Conservation (phyloP, 192 early-diverging fungal species). For the Powellomyces hirtus region DNA sequence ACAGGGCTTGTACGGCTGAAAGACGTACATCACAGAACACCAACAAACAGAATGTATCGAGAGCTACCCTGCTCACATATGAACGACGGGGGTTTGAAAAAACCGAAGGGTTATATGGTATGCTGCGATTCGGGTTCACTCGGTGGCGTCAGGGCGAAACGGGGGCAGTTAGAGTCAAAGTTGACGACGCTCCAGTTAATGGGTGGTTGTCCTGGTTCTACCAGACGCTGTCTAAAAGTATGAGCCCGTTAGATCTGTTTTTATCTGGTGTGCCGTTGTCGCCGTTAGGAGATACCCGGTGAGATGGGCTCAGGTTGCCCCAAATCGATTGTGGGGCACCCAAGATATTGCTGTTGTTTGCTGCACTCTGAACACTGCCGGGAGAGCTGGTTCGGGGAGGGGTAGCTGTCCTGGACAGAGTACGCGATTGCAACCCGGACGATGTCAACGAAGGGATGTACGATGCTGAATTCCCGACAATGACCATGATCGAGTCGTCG, state of each 20-base stretch:
- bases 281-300: background rate
- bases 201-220: background rate
- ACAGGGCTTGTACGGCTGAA: too few species aligned
- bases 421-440: conserved; percentile 1
- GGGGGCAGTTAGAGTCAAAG: too few species aligned
- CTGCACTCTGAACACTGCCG: background rate
- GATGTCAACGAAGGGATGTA: conserved; percentile 7
- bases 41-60: too few species aligned
- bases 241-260: background rate
- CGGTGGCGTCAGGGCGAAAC: too few species aligned
- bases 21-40: too few species aligned
- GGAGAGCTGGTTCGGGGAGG: background rate
- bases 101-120: too few species aligned
- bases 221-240: background rate
- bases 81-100: too few species aligned
- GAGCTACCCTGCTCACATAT: too few species aligned
- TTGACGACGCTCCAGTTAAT: too few species aligned
- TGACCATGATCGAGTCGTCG: conserved; percentile 1
- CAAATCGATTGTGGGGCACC: background rate
- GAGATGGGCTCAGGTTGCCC: background rate
- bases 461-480: background rate
- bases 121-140: too few species aligned
- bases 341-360: background rate
- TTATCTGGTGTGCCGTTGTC: background rate
- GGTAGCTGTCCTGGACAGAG: background rate